These are phyloP conservation scores for Aspergillus ruber DNA, from an alignment of 2,329 filamentous ascomycete species.

Conservation along the genomic window DNA sequence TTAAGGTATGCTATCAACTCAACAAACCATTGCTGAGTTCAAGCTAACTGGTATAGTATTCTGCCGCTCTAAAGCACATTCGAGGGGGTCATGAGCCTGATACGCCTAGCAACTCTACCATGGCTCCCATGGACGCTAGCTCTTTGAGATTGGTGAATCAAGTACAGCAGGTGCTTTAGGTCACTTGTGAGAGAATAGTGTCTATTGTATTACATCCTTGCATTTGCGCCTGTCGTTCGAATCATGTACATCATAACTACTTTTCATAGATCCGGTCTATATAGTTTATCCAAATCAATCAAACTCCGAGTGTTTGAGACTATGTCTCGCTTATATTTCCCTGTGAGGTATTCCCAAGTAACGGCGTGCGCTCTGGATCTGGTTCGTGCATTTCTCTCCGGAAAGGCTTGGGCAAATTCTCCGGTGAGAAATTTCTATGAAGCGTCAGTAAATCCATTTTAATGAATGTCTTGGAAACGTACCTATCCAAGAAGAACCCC, in stretches of 20 bases:
- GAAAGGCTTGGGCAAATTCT: conserved; percentile 4
- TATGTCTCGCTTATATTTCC: background rate
- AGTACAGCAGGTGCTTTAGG: background rate
- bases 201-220: background rate
- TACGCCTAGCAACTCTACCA: background rate
- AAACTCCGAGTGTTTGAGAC: background rate
- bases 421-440: background rate
- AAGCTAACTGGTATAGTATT: conserved; percentile 23
- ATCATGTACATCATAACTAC: background rate
- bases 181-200: background rate
- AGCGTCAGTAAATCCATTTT: background rate
- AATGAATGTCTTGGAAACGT: background rate
- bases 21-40: background rate
- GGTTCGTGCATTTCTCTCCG: conserved; percentile 2
- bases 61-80: conserved; percentile 13
- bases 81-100: background rate
- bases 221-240: background rate
- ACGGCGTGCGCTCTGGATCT: conserved; percentile 1
- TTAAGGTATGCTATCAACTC: conserved; percentile 50
- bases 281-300: background rate
- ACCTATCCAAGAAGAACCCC: conserved; percentile 16
- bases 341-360: background rate
- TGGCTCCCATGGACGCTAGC: background rate
- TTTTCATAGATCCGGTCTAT: background rate
- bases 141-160: background rate